Base-by-base conservation (phyloP, 257 asterid genomes). In the Marsdenia floribunda region DNA sequence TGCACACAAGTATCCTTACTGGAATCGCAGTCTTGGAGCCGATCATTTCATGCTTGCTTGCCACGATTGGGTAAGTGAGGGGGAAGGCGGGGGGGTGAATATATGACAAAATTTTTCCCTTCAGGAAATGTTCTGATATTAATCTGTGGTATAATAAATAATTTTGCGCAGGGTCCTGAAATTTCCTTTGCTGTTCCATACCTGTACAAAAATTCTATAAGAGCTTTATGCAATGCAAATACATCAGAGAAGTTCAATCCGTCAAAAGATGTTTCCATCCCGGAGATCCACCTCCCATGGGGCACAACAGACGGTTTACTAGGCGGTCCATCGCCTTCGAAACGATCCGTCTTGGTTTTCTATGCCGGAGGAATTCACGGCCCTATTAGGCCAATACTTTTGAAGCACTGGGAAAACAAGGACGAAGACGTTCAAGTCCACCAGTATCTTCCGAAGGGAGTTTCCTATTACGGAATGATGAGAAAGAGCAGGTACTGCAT, bases 341-440 rank as follows among this genome's bases (percentile, higher is more conserved):
- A 65, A 61, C 87, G 97, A 2, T 76, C 96, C 2, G 78, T 85
- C 2, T 83, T 92, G 29, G 93, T 82, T 0, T 92, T 92, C 88
- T 88, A 85, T 21, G 97, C 97, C 0, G 97, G 97, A 3, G 96
- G 96, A 38, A 77, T 88, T n/a, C 97, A 92, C 44, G 97, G 97
- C 3, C 93, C 96, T 10, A 86, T 92, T 14, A 82, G 97, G 80
- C 96, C 97, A 0, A 79, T 89, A 26, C 96, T 92, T 54, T 80
- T 90, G 0, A 80, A 92, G 13, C 86, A 92, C 15, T 92, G 96
- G 97, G 97, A 92, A 81, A 85, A 90, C 86, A 90, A 89, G 71
- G 96, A 89, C 68, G 75, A 72, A 1, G 97, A 92, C 7, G 81
- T 90, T 24, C 93, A 86, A 63, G 83, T 92, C 0, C 90, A 90